Evolutionary conservation across 257 asterid genomes (phyloP), one percentile per base, ranked within the genome.

Genomic region (Solanum etuberosum): DNA sequence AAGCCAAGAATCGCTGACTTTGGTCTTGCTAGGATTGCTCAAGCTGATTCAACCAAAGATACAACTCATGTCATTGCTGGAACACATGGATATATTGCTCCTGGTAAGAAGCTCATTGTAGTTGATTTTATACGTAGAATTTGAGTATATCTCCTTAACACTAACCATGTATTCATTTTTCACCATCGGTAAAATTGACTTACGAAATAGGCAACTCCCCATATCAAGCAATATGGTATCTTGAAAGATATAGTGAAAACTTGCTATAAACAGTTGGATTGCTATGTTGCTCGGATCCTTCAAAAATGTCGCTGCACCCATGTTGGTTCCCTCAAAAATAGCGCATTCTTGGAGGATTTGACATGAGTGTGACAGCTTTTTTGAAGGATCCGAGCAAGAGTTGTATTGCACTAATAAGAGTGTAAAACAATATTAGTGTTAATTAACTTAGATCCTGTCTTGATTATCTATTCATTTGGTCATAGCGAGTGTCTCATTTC

Each of bases 11-110:
- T 97, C 27, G 98, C 99, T 0, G 99, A 97, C 91, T 97, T 97
- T 31, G 99, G 99, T 2, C 95, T 97, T 1, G 98, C 99, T 1
- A 97, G 92, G 91, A 94, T 93, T 25, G 88, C 91, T 85, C 98
- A 91, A 65, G 63, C 91, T n/a, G 81, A 88, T 63, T 63, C 93
- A 0, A 40, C 13, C 46, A 90, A 67, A 21, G 98, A 94, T 21
- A 94, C 99, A 2, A 90, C 98, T 73, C 95, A 91, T 63, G 87
- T 94, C 46, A 89, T 97, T 70, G 97, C 99, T 1, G 99, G 98
- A 63, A 97, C 99, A 5, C 96, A 91, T 80, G 99, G 99, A 29
- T 97, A 97, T 32, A 97, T 97, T 16, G 99, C 99, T 84, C 99
- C 99, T 15, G 99, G 99, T 95, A 88, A 73, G 86, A 67, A 35